Base-by-base conservation (phyloP, 129 eudicot species). In the Mikania micrantha region DNA sequence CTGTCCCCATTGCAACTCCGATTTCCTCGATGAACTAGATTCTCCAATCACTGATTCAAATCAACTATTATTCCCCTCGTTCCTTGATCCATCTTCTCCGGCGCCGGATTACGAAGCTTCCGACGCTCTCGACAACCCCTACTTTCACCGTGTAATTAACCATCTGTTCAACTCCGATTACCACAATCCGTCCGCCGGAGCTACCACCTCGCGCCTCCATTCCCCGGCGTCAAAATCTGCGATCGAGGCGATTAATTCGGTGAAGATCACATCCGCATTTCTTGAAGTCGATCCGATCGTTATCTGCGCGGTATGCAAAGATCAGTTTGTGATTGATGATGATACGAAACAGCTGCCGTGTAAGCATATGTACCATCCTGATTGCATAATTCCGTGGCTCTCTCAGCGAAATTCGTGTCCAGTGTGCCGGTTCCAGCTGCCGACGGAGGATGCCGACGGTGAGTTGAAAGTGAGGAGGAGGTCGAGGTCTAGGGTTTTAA, bases 221-320 rank as follows among this genome's bases (percentile, higher is more conserved):
- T 58, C 77, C 7, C 78, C 88, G 0, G 83, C 89, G 7, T 74
- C 90, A 2, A 84, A 74, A 15, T 57, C 72, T 0, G 81, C 83
- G 1, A 44, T 87, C 4, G 86, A 82, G 10, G 48, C 86, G 4
- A 79, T 88, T 7, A 53, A 64, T 1, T 54, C 63, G 8, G 44
- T 88, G 48, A 66, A 24, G 12, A 61, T 85, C 29, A 75, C 87
- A 36, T 3, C 35, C 1, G 41, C 49, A 0, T 70, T 79, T 16
- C 76, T 80, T 38, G 81, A 77, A 2, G 61, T 52, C 12, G 95
- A 87, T 71, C 80, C 80, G 35, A 40, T 71, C 21, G 67, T 84
- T 38, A 73, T 82, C 1, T 90, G 96, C 75, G 88, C 94, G 0
- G 81, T 90, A n/a, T 90, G 96, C 19, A 90, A 85, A 79, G 94